Base-by-base conservation (phyloP, 2,329 filamentous ascomycete genomes). In the Penicillium sp. region DNA sequence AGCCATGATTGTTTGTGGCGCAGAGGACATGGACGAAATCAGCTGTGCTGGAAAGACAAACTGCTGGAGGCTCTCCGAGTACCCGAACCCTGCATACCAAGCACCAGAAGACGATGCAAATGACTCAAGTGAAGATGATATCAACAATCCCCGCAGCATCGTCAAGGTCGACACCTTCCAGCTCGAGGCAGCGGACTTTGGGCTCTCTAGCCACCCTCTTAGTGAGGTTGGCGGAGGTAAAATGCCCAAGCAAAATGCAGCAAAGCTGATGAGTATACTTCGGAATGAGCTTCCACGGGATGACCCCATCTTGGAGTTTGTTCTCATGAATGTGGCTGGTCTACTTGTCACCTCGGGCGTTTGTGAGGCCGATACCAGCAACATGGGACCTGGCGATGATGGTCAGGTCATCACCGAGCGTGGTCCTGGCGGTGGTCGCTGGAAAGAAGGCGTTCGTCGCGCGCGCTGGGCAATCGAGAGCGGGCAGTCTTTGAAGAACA, bases 1-100 rank as follows among this genome's bases (percentile, higher is more conserved):
- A 75, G 92, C 90, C 3, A 79, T 99, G 75, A 84, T 99, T 23
- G 90, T 97, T 19, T 99, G 93, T 70, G 94, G 94, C 43, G 88
- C 90, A 64, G 95, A 97, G 77, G 91, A 97, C 66, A 85, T 99
- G 31, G 94, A 99, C 72, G 94, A 99, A 78, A 85, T 99, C 60
- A 94, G 90, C 67, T 97, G 93, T 66, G 94, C 93, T 1, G 93
- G 94, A 0, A 82, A 82, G 36, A 96, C 92, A 2, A 87, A 90
- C 68, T 96, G 92, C 82, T 99, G 94, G 94, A 86, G 86, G 76
- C 77, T 97, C 27, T 79, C 78, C 5, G 81, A 82, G 60, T 75
- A 78, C 50, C 70, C 76, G 2, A 81, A 81, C 69, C 72, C 80
- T 5, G 71, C 69, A 13, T 80, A 76, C 60, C 67, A 71, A 27